phyloP scores from a whole-genome alignment of 768 basidiomycete genomes.

The Auriscalpium microsporum region DNA sequence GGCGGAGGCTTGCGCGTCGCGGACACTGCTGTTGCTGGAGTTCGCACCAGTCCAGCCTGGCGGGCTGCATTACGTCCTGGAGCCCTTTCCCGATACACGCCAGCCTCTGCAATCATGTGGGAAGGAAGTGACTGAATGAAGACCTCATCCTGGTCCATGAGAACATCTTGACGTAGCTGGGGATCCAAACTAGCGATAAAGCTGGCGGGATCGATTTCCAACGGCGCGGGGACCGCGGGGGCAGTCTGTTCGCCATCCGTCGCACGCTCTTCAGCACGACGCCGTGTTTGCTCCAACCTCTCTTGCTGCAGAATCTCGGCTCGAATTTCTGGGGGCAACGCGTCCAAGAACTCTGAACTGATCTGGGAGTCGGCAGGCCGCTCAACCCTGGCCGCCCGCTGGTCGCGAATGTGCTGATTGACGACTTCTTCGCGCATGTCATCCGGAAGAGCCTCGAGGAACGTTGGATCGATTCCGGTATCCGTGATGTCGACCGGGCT shows the following conservation, averaged over 20 bases:
- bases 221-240: conserved; percentile 29
- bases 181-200: conserved; percentile 92
- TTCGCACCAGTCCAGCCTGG: conserved; percentile 7
- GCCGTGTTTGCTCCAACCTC: conserved; percentile 69
- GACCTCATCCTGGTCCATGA: conserved; percentile 81
- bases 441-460: conserved; percentile 94
- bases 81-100: conserved; percentile 54
- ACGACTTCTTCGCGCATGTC: conserved; percentile 98
- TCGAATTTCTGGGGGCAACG: conserved; percentile 90
- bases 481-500: conserved; percentile 95
- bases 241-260: conserved; percentile 27
- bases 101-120: conserved; percentile 81
- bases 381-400: conserved; percentile 67
- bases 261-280: conserved; percentile 32
- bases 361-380: conserved; percentile 80
- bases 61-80: background rate
- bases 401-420: conserved; percentile 94
- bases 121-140: conserved; percentile 77
- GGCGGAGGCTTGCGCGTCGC: conserved; percentile 24
- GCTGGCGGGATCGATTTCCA: conserved; percentile 78
- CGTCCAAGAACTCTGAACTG: conserved; percentile 91
- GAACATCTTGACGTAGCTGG: conserved; percentile 79
- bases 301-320: conserved; percentile 97
- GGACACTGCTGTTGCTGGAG: background rate
- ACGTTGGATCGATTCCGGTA: conserved; percentile 96